Base-by-base conservation (phyloP, 805 yeast species). In the Zygosaccharomyces gambellarensis region DNA sequence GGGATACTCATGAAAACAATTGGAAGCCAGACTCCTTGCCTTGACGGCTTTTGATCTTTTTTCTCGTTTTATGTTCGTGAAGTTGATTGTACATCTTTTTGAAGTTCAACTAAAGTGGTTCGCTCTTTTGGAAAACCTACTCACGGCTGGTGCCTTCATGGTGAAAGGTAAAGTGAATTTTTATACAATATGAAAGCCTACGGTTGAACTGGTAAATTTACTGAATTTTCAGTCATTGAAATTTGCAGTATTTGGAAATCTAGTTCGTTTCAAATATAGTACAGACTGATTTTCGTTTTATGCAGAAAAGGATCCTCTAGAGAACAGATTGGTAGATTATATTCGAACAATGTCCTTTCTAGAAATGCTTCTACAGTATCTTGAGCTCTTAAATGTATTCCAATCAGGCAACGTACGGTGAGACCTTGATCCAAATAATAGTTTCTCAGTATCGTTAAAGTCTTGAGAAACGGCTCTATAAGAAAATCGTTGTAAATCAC, bases 401-500 rank as follows among this genome's bases (percentile, higher is more conserved):
- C 71, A 2, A 67, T 45, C 5, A 67, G 36, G 10, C 59, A 57
- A 9, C 47, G 56, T 1, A 51, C 45, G 2, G 40, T 21, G 14
- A 42, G 31, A 1, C 45, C 42, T 17, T 46, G 42, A n/a, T 4
- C 5, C 7, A 31, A 30, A 43, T 49, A 60, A 30, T 43, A 50
- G 5, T 42, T 28, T 9, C 47, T 29, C 14, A 64, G 47, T 31
- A 52, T 52, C 2, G 17, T 43, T n/a, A 67, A 30, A 5, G 69
- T 63, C 10, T 51, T 40, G 14, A 68, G 47, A 43, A 63, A 65
- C 2, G 70, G 69, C 2, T 51, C 54, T n/a, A 67, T 65, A 14
- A 68, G 49, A 39, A 54, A 67, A 25, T 65, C 70, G 46, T 68
- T 68, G 57, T 68, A 68, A 3, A 68, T 63, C 10, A 66, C 71